Base-by-base conservation (phyloP, 139 green algal genomes). In the Haematococcus lacustris region DNA sequence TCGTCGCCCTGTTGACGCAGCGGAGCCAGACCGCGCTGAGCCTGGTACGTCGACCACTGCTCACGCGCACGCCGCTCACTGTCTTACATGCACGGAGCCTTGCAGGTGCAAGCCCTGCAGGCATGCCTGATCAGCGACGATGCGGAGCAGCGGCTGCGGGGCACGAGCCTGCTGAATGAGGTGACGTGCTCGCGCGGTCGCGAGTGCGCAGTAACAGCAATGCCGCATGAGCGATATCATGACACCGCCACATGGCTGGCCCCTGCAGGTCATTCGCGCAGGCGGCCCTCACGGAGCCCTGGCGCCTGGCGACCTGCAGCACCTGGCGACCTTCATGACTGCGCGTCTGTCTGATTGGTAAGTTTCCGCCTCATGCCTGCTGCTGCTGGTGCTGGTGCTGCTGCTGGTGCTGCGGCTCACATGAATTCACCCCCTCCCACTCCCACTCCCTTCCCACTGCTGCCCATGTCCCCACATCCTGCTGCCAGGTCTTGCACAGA, bases 291-390 rank as follows among this genome's bases (percentile, higher is more conserved):
- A 17, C 17, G 53, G 53, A 3, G 51, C 34, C 1, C 47, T 74
- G 28, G n/a, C 53, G 17, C 2, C 34, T 3, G 35, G 25, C 2
- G 69, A 74, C 21, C 26, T 66, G 17, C 53, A 74, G 51, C 51
- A 66, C 38, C 53, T 74, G 17, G 25, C 69, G 25, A 25, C 33
- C 37, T 74, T 74, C 69, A 47, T 74, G 69, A 34, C 69, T n/a
- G n/a, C 69, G 3, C 69, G 69, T 5, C 51, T 74, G 1, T 51
- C 35, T 26, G 69, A 74, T 28, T 74, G 69, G 69, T 74, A 50
- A n/a, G 68, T 7, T 61, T 9, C 4, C 32, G 62, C 30, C 28
- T 71, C 7, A 69, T 33, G 21, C 17, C 47, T 57, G 21, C 21
- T 57, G 21, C 13, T n/a, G 47, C 47, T n/a, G 47, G 17, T n/a